Base-by-base conservation (phyloP, 2,329 filamentous ascomycete genomes). In the Talaromyces sp. region DNA sequence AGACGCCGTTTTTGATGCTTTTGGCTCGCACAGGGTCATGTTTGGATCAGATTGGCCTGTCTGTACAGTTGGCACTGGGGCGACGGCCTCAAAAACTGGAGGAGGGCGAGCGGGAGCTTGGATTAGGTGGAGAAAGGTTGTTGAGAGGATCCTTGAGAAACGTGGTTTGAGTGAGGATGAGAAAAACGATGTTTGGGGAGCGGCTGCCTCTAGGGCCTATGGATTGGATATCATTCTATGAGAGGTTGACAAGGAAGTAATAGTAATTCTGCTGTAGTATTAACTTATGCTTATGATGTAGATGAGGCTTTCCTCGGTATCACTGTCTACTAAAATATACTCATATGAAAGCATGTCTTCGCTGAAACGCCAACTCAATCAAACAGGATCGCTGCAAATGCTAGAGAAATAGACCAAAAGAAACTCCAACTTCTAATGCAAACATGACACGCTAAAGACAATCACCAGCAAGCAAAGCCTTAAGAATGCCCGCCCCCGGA, bases 11-110 rank as follows among this genome's bases (percentile, higher is more conserved):
- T 85, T 96, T 61, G 84, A 87, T 33, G 84, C 85, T 1, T 97
- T 97, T 72, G 88, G 90, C 1, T 79, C 90, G 0, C 74, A 81
- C 24, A 84, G 92, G 68, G 84, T 95, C 74, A 93, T 98, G 89
- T 97, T 95, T 77, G 93, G 90, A 27, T 93, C 90, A 68, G 93
- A 97, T 77, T 98, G 94, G 94, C 93, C 94, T 2, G 89, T 97
- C 0, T 96, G 92, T 78, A 93, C 92, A 67, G 80, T 92, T 39
- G 85, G 86, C 0, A 85, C 84, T 2, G 83, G 83, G 0, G 78
- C 77, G 82, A 82, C 48, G n/a, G 19, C 60, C 6, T 31, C 45
- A 6, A 37, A 41, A 22, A 19, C 33, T 9, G 41, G 50, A 1
- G 45, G 45, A 27, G 37, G 50, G 8, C 3, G 54, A 45, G 80